phyloP scores from a whole-genome alignment of 1,284 basidiomycete genomes.

The Bondarzewia mesenterica region DNA sequence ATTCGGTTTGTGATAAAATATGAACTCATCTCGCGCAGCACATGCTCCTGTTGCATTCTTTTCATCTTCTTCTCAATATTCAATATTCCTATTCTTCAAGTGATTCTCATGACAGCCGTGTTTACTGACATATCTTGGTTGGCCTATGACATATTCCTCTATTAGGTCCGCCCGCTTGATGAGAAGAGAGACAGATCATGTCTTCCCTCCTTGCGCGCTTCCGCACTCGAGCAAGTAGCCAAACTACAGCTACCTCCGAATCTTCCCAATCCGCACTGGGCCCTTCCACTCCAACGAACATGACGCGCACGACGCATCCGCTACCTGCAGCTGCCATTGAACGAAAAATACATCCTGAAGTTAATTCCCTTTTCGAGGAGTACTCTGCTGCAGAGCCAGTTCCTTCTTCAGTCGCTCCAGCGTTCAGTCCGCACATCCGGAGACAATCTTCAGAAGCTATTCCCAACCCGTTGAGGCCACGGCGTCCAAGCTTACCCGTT shows the following conservation, averaged over 20 bases:
- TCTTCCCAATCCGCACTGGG: conserved; percentile 12
- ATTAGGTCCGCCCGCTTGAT: too few species aligned
- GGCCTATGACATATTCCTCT: too few species aligned
- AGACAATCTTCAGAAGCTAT: conserved; percentile 3
- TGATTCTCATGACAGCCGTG: too few species aligned
- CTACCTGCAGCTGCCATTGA: neutral
- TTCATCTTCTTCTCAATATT: too few species aligned
- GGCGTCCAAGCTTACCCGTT: neutral
- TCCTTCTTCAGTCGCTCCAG: neutral
- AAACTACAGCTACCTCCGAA: conserved; percentile 16
- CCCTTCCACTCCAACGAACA: conserved; percentile 8
- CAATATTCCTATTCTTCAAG: too few species aligned
- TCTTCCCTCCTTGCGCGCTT: conserved; percentile 29
- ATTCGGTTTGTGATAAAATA: too few species aligned
- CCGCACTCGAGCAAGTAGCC: conserved; percentile 24
- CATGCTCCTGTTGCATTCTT: too few species aligned
- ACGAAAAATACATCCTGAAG: conserved; percentile 13
- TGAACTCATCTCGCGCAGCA: too few species aligned
- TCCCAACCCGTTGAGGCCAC: neutral
- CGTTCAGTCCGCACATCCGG: neutral
- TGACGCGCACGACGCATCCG: conserved; percentile 1
- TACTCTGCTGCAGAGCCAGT: conserved; percentile 1
- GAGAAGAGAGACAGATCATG: conserved; percentile 19
- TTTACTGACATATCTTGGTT: too few species aligned
- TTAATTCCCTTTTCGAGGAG: conserved; percentile 11